Percentiles rank a stretch among this genome's conserved stretches.
Evolutionary conservation across 78 protist genomes (phyloP).

Genomic region (Monocercomonoides exilis): DNA sequence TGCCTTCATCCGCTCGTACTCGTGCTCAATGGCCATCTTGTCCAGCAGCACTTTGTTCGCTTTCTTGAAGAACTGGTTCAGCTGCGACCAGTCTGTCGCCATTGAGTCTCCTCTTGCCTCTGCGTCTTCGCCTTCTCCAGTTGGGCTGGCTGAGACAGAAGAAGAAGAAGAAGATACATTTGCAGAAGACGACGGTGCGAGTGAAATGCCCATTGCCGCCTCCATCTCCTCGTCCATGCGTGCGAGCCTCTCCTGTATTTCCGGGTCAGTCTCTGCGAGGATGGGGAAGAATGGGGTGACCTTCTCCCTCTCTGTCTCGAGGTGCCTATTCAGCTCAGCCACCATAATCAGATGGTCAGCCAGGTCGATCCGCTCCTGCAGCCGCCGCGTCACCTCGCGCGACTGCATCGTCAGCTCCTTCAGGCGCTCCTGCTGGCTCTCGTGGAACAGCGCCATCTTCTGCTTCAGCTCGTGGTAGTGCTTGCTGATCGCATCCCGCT

Average conservation of each 20-base stretch:
- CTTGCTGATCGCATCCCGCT: neutral
- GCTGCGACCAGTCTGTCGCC: slow-evolving; percentile 22
- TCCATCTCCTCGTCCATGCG: neutral
- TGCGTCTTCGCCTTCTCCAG: neutral
- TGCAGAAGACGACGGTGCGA: neutral
- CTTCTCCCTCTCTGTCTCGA: slow-evolving; percentile 64
- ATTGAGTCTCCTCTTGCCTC: neutral
- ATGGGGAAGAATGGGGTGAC: slow-evolving; percentile 31
- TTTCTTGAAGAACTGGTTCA: slow-evolving; percentile 30
- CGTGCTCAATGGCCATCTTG: slow-evolving; percentile 31
- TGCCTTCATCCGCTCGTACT: neutral
- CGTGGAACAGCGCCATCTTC: slow-evolving; percentile 41
- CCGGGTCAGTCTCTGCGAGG: neutral
- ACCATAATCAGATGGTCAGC: slow-evolving; percentile 33
- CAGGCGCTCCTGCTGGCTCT: slow-evolving; percentile 24
- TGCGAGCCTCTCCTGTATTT: neutral
- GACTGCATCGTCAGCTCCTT: slow-evolving; percentile 21
- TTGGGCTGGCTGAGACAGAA: neutral
- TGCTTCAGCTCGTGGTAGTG: slow-evolving; percentile 51
- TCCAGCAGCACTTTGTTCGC: slow-evolving; percentile 40
- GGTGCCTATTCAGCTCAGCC: slow-evolving; percentile 45
- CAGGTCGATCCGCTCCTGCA: neutral
- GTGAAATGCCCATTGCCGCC: neutral
- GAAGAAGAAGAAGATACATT: neutral
- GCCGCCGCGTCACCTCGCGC: slow-evolving; percentile 4